These are phyloP conservation scores for Penicillium hesseltinei DNA, from an alignment of 2,329 filamentous ascomycete species.

Conservation along the genomic window DNA sequence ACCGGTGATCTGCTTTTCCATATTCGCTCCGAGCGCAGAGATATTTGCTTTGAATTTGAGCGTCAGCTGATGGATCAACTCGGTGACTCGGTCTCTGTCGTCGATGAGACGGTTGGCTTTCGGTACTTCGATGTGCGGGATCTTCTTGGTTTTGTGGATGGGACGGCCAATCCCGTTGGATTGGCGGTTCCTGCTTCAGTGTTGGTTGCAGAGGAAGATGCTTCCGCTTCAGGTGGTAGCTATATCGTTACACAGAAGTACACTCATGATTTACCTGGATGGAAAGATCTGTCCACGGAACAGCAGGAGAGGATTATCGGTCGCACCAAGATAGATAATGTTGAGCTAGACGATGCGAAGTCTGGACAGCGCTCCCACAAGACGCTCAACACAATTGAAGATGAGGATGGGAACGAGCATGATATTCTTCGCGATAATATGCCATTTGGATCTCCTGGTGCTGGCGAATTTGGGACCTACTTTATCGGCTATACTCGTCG, in stretches of 20 bases:
- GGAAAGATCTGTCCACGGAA: slow-evolving; percentile 50
- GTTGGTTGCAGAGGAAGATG: slow-evolving; percentile 45
- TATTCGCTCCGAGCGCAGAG: slow-evolving; percentile 56
- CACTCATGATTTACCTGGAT: slow-evolving; percentile 51
- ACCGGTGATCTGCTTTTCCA: slow-evolving; percentile 59
- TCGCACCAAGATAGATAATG: slow-evolving; percentile 57
- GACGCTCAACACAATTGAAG: slow-evolving; percentile 54
- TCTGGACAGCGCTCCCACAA: slow-evolving; percentile 54
- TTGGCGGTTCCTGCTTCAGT: slow-evolving; percentile 44
- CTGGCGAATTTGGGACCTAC: slow-evolving; percentile 9
- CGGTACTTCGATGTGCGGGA: slow-evolving; percentile 61
- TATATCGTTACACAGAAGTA: slow-evolving; percentile 63
- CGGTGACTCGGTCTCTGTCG: slow-evolving; percentile 48
- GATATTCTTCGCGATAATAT: slow-evolving; percentile 60
- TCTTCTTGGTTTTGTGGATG: slow-evolving; percentile 60
- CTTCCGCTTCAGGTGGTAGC: slow-evolving; percentile 50
- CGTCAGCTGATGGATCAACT: slow-evolving; percentile 53
- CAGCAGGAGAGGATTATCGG: slow-evolving; percentile 58
- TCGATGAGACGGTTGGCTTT: slow-evolving; percentile 57
- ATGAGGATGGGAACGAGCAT: slow-evolving; percentile 52
- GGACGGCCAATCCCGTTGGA: slow-evolving; percentile 58
- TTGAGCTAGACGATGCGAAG: slow-evolving; percentile 55
- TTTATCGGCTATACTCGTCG: slow-evolving; percentile 30
- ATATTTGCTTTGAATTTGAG: slow-evolving; percentile 61
- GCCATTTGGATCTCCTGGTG: slow-evolving; percentile 57